Evolutionary conservation across 179 eudicot species (phyloP), one percentile per base, ranked within the genome.

Genomic region (Silene noctiflora): DNA sequence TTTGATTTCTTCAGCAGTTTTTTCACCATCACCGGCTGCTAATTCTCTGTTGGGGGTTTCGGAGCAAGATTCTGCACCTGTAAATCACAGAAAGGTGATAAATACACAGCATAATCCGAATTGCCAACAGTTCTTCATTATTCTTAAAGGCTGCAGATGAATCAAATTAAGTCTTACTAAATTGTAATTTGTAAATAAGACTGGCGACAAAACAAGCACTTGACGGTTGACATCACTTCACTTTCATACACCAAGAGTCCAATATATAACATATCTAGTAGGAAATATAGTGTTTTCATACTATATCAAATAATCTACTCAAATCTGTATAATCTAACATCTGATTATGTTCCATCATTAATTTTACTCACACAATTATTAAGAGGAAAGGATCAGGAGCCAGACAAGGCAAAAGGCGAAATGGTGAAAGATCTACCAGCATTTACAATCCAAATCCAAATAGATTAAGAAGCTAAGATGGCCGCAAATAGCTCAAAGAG

Each of bases 1-100:
- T 72, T 73, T 75, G 71, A 86, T 64, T 70, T 86, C 85, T 62
- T 85, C 85, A 7, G 80, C 76, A 72, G 64, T 75, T 39, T 70
- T 75, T 20, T 81, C 84, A 20, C 62, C 83, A 59, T 81, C 79
- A 39, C 79, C 71, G 22, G 73, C 82, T 33, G 62, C 67, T 53
- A 76, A 65, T 44, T 13, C 76, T 27, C 46, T 44, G 27, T 83
- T 78, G 19, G 79, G 71, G 29, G 76, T 79, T 60, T 22, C 56
- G 19, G 24, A 56, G 65, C 68, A 48, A 61, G 76, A 66, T 63
- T 48, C 82, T 73, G 77, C 76, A 77, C 79, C 80, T 88, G 77
- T 29, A 35, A 17, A 21, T 35, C 51, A 48, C 12, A 61, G 10
- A 76, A 67, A 31, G 17, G 60, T 58, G 61, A 31, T 64, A 19